A percentile compares a stretch with the other conserved stretches of the same genome.
These are phyloP conservation scores for Periglandula ipomoeae DNA, from an alignment of 2,329 filamentous ascomycete genomes.

Conservation along the genomic window DNA sequence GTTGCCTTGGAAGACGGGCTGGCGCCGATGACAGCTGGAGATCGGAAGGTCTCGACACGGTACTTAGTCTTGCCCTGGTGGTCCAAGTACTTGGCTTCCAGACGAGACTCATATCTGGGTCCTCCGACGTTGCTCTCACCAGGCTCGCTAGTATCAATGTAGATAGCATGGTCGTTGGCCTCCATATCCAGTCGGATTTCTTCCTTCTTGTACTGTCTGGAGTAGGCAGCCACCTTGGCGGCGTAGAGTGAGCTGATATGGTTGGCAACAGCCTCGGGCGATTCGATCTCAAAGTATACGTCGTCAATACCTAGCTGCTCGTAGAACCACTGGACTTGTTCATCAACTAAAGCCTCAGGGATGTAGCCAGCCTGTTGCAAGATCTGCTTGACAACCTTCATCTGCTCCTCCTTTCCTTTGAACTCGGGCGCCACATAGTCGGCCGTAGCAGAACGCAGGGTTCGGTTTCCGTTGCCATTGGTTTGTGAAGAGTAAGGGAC, in stretches of 20 bases:
- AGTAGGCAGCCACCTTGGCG: conserved; percentile 89
- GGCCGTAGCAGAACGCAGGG: conserved; percentile 79
- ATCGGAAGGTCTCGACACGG: conserved; percentile 95
- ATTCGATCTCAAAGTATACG: conserved; percentile 93
- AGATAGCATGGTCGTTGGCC: conserved; percentile 87
- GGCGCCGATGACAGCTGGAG: conserved; percentile 67
- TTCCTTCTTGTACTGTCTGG: conserved; percentile 84
- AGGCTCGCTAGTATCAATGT: conserved; percentile 94
- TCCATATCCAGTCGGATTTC: conserved; percentile 97
- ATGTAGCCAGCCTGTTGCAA: conserved; percentile 78
- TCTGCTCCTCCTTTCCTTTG: conserved; percentile 84
- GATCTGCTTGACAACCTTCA: conserved; percentile 75
- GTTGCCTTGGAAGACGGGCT: conserved; percentile 64
- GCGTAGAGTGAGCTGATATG: conserved; percentile 96
- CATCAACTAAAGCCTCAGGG: conserved; percentile 70
- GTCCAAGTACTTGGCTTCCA: conserved; percentile 94
- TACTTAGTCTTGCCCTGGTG: conserved; percentile 65
- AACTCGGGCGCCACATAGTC: conserved; percentile 95
- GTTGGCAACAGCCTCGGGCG: conserved; percentile 75
- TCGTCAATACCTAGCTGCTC: conserved; percentile 95
- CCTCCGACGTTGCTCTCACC: conserved; percentile 68
- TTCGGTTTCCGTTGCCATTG: conserved; percentile 55
- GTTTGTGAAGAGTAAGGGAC: conserved; percentile 48
- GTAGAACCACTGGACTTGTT: conserved; percentile 94
- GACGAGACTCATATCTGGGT: conserved; percentile 85